Conservation (phyloP, 352 stramenopile species). For the Globisporangium middletonii region DNA sequence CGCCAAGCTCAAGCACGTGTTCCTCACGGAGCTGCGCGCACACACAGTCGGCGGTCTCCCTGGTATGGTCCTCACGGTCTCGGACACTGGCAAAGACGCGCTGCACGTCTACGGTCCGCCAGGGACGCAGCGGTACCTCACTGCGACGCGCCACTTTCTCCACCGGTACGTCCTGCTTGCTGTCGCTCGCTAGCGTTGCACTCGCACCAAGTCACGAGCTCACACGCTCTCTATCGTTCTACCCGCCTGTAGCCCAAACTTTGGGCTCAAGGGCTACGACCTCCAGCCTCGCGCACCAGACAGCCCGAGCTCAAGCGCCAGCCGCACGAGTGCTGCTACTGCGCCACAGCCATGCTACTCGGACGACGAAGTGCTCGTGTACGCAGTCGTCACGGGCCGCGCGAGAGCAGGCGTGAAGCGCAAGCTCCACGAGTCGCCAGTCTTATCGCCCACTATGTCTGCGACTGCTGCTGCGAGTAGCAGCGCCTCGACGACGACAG, state of each 20-base stretch:
- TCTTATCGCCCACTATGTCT: too few species aligned
- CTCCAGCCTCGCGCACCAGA: constrained; percentile 5
- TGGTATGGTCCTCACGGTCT: constrained; percentile 85
- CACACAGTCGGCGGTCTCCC: constrained; percentile 82
- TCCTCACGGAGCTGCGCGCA: constrained; percentile 76
- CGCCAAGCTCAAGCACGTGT: constrained; percentile 75
- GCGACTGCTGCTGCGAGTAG: neutral
- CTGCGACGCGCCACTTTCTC: constrained; percentile 83
- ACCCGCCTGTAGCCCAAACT: constrained; percentile 22
- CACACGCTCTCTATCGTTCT: neutral
- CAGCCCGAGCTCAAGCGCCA: too few species aligned
- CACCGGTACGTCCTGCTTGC: constrained; percentile 18
- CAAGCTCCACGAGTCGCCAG: constrained; percentile 31
- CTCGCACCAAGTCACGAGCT: too few species aligned
- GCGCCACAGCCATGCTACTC: constrained; percentile 26
- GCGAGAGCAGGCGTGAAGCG: constrained; percentile 39
- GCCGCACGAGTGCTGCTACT: neutral
- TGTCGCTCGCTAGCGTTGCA: neutral
- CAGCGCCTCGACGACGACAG: neutral
- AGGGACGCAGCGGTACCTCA: constrained; percentile 60
- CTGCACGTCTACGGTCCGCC: constrained; percentile 68
- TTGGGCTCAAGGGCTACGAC: constrained; percentile 44
- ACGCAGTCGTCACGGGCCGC: constrained; percentile 31
- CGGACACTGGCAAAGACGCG: constrained; percentile 76
- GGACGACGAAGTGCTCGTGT: constrained; percentile 55